These are phyloP conservation scores for Bruguiera sexangula DNA, from an alignment of 345 rosid genomes.

Conservation along the genomic window DNA sequence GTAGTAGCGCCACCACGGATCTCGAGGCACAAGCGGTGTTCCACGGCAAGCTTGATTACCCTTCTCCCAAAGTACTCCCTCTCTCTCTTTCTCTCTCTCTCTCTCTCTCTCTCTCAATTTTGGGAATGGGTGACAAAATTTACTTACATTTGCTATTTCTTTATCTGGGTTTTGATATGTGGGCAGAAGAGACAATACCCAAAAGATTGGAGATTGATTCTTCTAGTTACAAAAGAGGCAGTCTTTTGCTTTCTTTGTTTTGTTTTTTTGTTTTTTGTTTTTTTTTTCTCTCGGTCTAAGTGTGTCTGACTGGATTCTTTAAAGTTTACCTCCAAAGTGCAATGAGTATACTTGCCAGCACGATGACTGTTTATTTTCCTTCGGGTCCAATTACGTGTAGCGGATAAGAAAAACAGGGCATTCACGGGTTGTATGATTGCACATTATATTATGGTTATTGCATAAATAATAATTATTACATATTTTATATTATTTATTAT, in stretches of 20 bases:
- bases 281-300: neutral
- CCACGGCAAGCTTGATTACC: slow-evolving; percentile 19
- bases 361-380: slow-evolving; percentile 30
- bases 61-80: slow-evolving; percentile 22
- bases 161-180: neutral
- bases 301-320: slow-evolving; percentile 4
- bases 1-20: neutral
- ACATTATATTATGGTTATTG: too few species aligned
- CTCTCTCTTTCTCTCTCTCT: neutral
- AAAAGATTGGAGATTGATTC: neutral
- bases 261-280: neutral
- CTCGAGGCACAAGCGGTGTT: slow-evolving; percentile 15
- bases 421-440: too few species aligned
- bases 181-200: too few species aligned
- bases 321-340: slow-evolving; percentile 17
- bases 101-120: too few species aligned
- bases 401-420: too few species aligned
- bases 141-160: neutral
- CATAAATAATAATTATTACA: too few species aligned
- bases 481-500: too few species aligned
- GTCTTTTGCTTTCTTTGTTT: neutral
- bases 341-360: slow-evolving; percentile 30
- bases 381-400: too few species aligned
- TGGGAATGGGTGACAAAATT: neutral
- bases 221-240: slow-evolving; percentile 3